A percentile compares a stretch with the other conserved stretches of the same genome.
Evolutionary conservation across 106 monocot species (phyloP).

Genomic region (Alisma plantagoaquatica): DNA sequence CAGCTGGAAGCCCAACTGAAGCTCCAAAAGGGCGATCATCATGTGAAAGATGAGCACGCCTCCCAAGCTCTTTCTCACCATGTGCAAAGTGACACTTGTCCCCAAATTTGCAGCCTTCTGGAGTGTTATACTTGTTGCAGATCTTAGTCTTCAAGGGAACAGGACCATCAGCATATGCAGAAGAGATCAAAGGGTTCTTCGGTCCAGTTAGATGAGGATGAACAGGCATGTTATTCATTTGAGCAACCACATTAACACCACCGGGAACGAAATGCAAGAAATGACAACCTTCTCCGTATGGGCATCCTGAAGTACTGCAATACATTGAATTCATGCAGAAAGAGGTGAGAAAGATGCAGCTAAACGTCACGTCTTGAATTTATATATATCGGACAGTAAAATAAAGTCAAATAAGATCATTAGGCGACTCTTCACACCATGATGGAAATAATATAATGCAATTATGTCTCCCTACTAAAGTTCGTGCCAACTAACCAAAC

Average conservation of each 20-base stretch:
- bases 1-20: conserved; percentile 7
- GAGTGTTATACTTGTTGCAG: conserved; percentile 19
- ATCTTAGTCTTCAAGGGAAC: conserved; percentile 18
- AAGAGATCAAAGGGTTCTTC: conserved; percentile 8
- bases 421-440: no score
- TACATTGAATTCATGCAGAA: no score
- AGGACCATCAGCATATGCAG: conserved; percentile 2
- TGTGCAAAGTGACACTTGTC: conserved; percentile 31
- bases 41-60: conserved; percentile 2
- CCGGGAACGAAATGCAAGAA: conserved; percentile 28
- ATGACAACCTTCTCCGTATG: conserved; percentile 25
- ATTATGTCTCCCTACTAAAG: no score
- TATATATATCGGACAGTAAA: no score
- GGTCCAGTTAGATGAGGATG: background rate
- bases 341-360: no score
- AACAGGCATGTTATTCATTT: conserved; percentile 16
- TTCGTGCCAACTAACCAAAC: no score
- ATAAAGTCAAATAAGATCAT: no score
- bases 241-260: conserved; percentile 17
- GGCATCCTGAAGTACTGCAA: conserved; percentile 23
- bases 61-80: conserved; percentile 25
- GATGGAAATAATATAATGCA: no score
- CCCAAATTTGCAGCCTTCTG: conserved; percentile 27
- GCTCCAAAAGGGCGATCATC: conserved; percentile 4
- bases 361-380: no score